Base-by-base conservation (phyloP, 2,329 filamentous ascomycete genomes). In the Diaporthe sp. region DNA sequence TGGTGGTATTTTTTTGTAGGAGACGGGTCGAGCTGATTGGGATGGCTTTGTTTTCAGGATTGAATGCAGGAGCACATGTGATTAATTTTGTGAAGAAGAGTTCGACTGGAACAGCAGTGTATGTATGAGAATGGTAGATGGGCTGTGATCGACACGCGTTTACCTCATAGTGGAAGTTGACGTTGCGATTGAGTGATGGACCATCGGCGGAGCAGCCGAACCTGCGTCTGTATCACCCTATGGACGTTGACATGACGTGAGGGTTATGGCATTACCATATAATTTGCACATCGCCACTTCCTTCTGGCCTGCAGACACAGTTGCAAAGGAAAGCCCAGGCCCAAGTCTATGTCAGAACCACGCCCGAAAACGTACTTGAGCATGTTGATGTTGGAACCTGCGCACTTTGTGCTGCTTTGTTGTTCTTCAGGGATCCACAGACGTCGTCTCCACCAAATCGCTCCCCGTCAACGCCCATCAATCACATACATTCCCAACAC, bases 231-330 rank as follows among this genome's bases (percentile, higher is more conserved):
- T 37, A 13, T 55, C 46, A 37, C 34, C 65, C 31, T 28, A 17
- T 69, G 49, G 34, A 69, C n/a, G 65, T 69, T 19, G 65, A 34
- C 65, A 69, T 69, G 65, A 69, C 65, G 65, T 69, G 34, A 13
- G 3, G 8, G 65, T 69, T 69, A 55, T 69, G 49, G 15, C 65
- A 55, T 69, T 22, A 1, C 3, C 7, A 39, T 42, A 13, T 13
- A 25, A 25, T 13, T 17, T 19, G 44, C 62, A 51, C 3, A 10
- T 37, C 5, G 62, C 62, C 44, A 25, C 62, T 67, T 37, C 31
- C 42, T 19, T 22, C 42, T 2, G 3, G 17, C 2, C 15, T 42
- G 7, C 39, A 62, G 7, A 34, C 15, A 4, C 15, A 1, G 15
- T n/a, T 39, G 9, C 13, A 34, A 6, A 22, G 28, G 17, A 12